phyloP scores from a whole-genome alignment of 345 rosid genomes.

The Garcia nutans region DNA sequence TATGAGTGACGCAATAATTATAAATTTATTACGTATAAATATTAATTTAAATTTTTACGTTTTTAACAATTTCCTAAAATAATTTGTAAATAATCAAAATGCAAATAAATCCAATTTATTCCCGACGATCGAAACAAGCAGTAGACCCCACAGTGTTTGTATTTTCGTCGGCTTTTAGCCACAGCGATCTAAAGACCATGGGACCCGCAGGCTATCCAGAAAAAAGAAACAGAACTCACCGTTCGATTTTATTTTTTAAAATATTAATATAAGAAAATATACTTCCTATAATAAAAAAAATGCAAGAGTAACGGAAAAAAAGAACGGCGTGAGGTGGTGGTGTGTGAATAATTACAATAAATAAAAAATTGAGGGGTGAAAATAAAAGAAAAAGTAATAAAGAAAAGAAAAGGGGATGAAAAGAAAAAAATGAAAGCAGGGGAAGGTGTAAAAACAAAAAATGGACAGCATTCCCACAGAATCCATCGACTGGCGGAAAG shows the following conservation, averaged over 20 bases:
- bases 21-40: too few relatives aligned
- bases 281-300: background rate
- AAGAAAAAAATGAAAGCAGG: background rate
- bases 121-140: constrained; percentile 10
- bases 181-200: constrained; percentile 2
- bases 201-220: constrained; percentile 13
- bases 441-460: background rate
- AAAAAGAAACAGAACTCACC: background rate
- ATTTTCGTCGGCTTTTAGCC: constrained; percentile 15
- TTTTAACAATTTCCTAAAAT: too few relatives aligned
- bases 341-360: too few relatives aligned
- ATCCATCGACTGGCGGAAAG: constrained; percentile 18
- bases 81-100: background rate
- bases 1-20: too few relatives aligned
- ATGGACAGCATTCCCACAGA: background rate
- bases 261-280: background rate
- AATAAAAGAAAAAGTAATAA: too few relatives aligned
- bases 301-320: too few relatives aligned
- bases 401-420: background rate
- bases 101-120: constrained; percentile 21
- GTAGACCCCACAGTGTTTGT: constrained; percentile 22
- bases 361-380: too few relatives aligned
- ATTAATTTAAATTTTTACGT: too few relatives aligned
- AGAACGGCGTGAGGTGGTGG: too few relatives aligned
- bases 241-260: background rate